Evolutionary conservation across 257 asterid species (phyloP).

Genomic region (Forsythia viridissima): DNA sequence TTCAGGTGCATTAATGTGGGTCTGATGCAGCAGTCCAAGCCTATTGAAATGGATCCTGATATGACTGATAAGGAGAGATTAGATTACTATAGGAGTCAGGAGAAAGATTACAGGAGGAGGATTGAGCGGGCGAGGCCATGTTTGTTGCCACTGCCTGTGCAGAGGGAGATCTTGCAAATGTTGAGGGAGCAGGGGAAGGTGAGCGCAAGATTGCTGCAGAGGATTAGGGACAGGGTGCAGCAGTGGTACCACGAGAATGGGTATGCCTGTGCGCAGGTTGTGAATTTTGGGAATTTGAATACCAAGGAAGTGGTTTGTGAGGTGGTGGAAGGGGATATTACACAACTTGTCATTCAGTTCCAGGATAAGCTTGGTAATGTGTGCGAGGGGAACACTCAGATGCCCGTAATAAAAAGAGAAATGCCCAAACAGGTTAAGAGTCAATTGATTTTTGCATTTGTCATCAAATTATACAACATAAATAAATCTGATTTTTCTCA

Average conservation of each 20-base stretch:
- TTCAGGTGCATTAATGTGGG: conserved; percentile 95
- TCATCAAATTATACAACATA: conserved; percentile 1
- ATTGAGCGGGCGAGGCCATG: conserved; percentile 81
- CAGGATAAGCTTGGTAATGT: conserved; percentile 96
- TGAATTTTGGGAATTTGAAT: conserved; percentile 92
- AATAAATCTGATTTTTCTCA: neutral
- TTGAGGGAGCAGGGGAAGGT: conserved; percentile 73
- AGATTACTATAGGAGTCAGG: conserved; percentile 64
- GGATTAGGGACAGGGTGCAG: conserved; percentile 92
- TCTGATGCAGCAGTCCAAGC: conserved; percentile 79
- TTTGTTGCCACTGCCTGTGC: conserved; percentile 70
- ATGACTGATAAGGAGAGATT: conserved; percentile 91
- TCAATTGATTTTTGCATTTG: neutral
- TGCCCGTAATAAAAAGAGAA: conserved; percentile 79
- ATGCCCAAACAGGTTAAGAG: conserved; percentile 70
- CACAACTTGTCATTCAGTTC: conserved; percentile 81
- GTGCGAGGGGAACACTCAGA: conserved; percentile 89
- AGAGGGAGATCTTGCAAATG: conserved; percentile 70
- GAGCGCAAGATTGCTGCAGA: conserved; percentile 90
- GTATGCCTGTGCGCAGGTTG: conserved; percentile 90
- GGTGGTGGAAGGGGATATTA: conserved; percentile 98
- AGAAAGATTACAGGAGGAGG: conserved; percentile 78
- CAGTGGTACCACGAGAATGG: conserved; percentile 97
- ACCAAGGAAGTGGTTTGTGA: conserved; percentile 95
- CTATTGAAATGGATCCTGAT: conserved; percentile 89